Evolutionary conservation across 176 grass and related monocot species (phyloP).

Genomic region (Cenchrus americanus): DNA sequence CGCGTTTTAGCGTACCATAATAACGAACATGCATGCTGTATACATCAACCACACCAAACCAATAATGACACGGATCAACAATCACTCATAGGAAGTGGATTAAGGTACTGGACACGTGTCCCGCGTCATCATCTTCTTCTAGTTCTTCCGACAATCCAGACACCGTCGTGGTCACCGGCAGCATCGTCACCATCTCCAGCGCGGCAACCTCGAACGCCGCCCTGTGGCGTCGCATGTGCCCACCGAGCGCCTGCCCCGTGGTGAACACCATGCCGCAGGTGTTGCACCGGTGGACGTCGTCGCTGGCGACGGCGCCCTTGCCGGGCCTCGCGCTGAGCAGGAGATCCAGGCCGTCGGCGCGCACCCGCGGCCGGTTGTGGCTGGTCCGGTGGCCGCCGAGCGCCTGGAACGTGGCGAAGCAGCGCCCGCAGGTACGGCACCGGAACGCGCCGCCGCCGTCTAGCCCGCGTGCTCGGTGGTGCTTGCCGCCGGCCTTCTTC

Average conservation of each 20-base stretch:
- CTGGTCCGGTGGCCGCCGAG: conserved; percentile 67
- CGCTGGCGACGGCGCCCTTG: not conserved
- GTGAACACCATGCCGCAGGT: conserved; percentile 50
- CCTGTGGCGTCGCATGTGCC: conserved; percentile 61
- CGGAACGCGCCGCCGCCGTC: conserved; percentile 31
- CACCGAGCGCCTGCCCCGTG: conserved; percentile 64
- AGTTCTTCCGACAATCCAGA: conserved; percentile 33
- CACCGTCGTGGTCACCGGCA: not conserved
- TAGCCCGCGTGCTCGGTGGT: not conserved
- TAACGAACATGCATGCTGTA: too few relatives aligned
- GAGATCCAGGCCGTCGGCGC: conserved; percentile 41
- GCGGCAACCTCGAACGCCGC: not conserved
- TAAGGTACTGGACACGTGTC: not conserved
- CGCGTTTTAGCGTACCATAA: too few relatives aligned
- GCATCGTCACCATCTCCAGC: not conserved
- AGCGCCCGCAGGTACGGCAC: conserved; percentile 66
- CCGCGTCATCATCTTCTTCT: conserved; percentile 21
- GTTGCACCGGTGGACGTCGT: conserved; percentile 45
- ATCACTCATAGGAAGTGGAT: too few relatives aligned
- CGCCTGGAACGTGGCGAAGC: conserved; percentile 63
- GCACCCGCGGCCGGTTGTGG: conserved; percentile 56
- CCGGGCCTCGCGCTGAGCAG: conserved; percentile 26
- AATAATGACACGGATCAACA: too few relatives aligned
- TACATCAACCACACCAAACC: too few relatives aligned
- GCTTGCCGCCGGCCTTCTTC: not conserved